Evolutionary conservation across 2,329 filamentous ascomycete genomes (phyloP), one percentile per base, ranked within the genome.

Genomic region (Trichoderma atroviride): DNA sequence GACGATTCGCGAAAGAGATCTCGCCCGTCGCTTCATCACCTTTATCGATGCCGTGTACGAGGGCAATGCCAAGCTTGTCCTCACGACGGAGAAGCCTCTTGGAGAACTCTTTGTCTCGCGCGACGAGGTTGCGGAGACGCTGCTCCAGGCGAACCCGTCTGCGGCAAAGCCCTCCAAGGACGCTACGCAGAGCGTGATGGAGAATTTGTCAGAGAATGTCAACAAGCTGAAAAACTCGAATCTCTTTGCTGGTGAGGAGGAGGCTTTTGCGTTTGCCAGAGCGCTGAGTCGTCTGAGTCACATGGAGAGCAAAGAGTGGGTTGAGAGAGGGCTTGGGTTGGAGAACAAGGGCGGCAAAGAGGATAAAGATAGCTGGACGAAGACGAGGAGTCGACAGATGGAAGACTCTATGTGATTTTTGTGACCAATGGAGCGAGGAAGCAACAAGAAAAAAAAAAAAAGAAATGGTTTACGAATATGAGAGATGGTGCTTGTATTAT

Each of bases 21-120:
- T 97, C 50, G 96, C 96, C 0, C 85, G 96, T 14, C 87, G 96
- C 5, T 97, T 99, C 80, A 99, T 99, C 78, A 99, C 95, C 0
- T 97, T 99, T 75, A 93, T 99, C 73, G 96, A 99, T 78, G 95
- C 96, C 6, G 91, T 97, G 5, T 99, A 99, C 77, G 96, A 99
- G 80, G 85, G 86, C 33, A 88, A 95, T 79, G 94, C 94, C n/a
- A 98, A 97, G 81, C 87, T 99, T 9, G 95, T 98, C 19, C 87
- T 99, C 68, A 99, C 96, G 0, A 94, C 92, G 3, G 93, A 90
- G 52, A 92, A 94, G 60, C 93, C 95, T 0, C 84, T 99, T 2
- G 88, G 89, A 9, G 90, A 97, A 77, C 88, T 98, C 40, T 99
- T 98, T 81, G 85, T 97, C 57, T 93, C 92, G 27, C 84, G 88